Base-by-base conservation (phyloP, 306 rosid species). In the Cucurbita ficifolia region DNA sequence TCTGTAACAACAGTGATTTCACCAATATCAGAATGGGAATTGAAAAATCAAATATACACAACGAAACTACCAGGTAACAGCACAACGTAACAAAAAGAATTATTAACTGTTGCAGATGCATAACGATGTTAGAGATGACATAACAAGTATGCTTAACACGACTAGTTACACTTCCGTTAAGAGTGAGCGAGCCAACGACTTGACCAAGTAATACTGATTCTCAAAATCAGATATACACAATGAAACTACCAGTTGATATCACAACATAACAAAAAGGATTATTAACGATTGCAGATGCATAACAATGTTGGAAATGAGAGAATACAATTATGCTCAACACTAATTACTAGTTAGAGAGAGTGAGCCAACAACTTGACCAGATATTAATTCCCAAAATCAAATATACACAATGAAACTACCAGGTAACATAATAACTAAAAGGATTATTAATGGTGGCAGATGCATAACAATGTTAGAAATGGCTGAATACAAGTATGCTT, bases 1-100 rank as follows among this genome's bases (percentile, higher is more conserved):
- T 88, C 99, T 94, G 88, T 60, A 78, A 76, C 55, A 68, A 69
- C 58, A 69, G 13, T 50, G 75, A 51, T 53, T 48, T 36, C 59
- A 58, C 59, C 82, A 60, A 56, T 19, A 57, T 77, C 67, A 69
- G 42, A 19, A 68, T 22, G 3, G 16, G 14, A 3, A 29, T 3
- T 9, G 16, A 62, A 42, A 67, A 12, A 79, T 29, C 48, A 57
- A 40, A 58, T 11, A 50, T 55, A 54, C 19, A n/a, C 17, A 14
- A 29, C 3, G 16, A 49, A 62, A 38, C 21, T 35, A 60, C 45
- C 45, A 60, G 54, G 49, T 39, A 16, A 62, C 29, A 62, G 8
- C 22, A 62, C 50, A 62, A 39, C 8, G 0, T 39, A 39, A 39
- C 8, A 39, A 39, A 39, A 39, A 39, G 8, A 7, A 39, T 39